Evolutionary conservation across 148 eudicot species (phyloP), one percentile per base, ranked within the genome.

Genomic region (Vaccinium vitisidaea): DNA sequence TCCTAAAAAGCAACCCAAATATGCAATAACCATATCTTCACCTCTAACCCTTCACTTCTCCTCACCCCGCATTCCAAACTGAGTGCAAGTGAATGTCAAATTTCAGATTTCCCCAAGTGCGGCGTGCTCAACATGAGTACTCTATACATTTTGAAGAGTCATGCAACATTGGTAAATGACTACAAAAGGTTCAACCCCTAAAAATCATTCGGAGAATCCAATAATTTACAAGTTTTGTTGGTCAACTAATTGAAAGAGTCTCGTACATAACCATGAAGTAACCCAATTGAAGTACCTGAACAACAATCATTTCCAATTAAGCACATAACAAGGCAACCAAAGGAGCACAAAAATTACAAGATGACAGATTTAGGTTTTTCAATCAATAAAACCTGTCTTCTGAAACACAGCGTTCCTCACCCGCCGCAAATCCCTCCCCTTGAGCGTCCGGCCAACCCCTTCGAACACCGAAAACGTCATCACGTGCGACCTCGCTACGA

Each of bases 391-490:
- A 80, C 96, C 96, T 61, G 97, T 94, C 85, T 90, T 85, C 84
- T 88, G 95, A 50, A 94, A 89, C 82, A 92, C 97, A 5, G 94
- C 92, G 85, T 94, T 92, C 23, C 95, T 84, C 15, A 94, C 94
- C 0, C 86, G 78, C 4, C 94, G 84, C 88, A 94, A 81, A 73
- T 94, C 97, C 67, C 97, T 75, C 2, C 97, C 97, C 69, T 92
- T 94, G 14, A 94, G 93, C 55, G 95, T 94, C 82, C 97, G 84
- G 4, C 97, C 95, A 9, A 84, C 94, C 48, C 97, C 97, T 83
- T 94, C 97, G n/a, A 92, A 85, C 48, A 94, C 94, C 76, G 97
- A 94, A 83, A 92, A 92, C 67, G 92, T 91, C 85, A 65, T 80
- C 59, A 84, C 84, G 48, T 89, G 89, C 82, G 97, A 92, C 88